A percentile compares a stretch with the other conserved stretches of the same genome.
These are phyloP conservation scores for Mangifera indica DNA, from an alignment of 345 rosid genomes.

Conservation along the genomic window DNA sequence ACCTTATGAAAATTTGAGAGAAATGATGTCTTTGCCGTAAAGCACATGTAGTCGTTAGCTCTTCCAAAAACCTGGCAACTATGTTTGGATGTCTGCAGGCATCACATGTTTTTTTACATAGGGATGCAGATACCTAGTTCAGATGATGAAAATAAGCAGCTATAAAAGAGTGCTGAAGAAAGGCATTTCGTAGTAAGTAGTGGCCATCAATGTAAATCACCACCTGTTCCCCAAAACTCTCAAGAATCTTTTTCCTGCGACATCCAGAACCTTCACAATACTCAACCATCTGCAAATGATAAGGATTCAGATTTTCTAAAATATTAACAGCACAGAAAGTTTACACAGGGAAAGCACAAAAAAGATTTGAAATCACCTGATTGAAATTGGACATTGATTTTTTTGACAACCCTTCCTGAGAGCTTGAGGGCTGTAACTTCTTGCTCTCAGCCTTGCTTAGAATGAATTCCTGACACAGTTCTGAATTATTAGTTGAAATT, in stretches of 20 bases:
- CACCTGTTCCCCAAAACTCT: constrained; percentile 95
- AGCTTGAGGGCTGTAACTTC: constrained; percentile 51
- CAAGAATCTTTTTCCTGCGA: constrained; percentile 82
- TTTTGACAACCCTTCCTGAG: constrained; percentile 43
- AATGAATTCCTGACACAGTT: constrained; percentile 67
- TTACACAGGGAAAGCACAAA: constrained; percentile 1
- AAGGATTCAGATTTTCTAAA: constrained; percentile 19
- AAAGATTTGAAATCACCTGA: constrained; percentile 45
- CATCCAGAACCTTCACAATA: constrained; percentile 93
- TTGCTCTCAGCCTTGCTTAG: constrained; percentile 62
- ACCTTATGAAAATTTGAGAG: constrained; percentile 54
- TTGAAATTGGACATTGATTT: constrained; percentile 66
- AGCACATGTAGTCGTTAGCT: constrained; percentile 38
- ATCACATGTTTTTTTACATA: constrained; percentile 79
- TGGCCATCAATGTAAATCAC: constrained; percentile 6
- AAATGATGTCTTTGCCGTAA: constrained; percentile 53
- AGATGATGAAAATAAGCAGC: constrained; percentile 5
- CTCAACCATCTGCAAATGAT: constrained; percentile 62
- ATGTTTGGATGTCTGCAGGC: constrained; percentile 80
- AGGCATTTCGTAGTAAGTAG: neutral
- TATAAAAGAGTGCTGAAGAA: constrained; percentile 11
- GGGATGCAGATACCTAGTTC: constrained; percentile 54
- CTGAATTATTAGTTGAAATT: constrained; percentile 23
- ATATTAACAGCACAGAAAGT: constrained; percentile 16
- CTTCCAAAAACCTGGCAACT: constrained; percentile 62